Base-by-base conservation (phyloP, 2,329 filamentous ascomycete genomes). In the Lachnellula subtilissima region DNA sequence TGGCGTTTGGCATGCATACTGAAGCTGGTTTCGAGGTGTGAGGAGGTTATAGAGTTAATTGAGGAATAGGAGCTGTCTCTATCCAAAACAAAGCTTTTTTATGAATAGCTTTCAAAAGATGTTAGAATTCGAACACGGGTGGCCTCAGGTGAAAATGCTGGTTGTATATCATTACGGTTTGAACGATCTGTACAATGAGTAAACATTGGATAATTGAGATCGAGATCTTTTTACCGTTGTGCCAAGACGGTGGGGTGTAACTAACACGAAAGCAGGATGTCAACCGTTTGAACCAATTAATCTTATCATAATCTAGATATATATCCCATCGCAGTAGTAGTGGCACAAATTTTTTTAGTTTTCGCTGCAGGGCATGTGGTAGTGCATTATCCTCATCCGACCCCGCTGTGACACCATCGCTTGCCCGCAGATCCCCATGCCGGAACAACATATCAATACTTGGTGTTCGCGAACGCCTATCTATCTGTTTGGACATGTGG, bases 1-100 rank as follows among this genome's bases (percentile, higher is more conserved):
- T 60, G 43, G 14, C 62, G 59, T 56, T 64, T 63, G 2, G 48
- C 4, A 43, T 60, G 53, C 55, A 58, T 61, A 15, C 40, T 55
- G 47, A 46, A 9, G n/a, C 36, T 45, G 14, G 19, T 9, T 5
- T 51, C 7, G 15, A 42, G 28, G 48, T 19, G 39, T 2, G 15
- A 42, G 39, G 39, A 42, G 39, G n/a, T 42, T 5, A 19, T 42
- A 19, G 15, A 5, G 14, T 17, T 14, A 42, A 7, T 2, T 7
- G 39, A 19, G 15, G 15, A 19, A 19, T 6, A 42, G n/a, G 28
- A 32, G 8, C 28, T 19, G 15, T 42, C 2, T 5, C 17, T 17
- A 17, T n/a, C 9, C 5, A 6, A 9, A 7, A n/a, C 15, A 19
- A 42, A 19, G 2, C 19, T 19, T 14, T 5, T 11, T 42, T 14